A percentile compares a stretch with the other conserved stretches of the same genome.
phyloP scores from a whole-genome alignment of 805 yeast species.

The Candida dajiaensis region DNA sequence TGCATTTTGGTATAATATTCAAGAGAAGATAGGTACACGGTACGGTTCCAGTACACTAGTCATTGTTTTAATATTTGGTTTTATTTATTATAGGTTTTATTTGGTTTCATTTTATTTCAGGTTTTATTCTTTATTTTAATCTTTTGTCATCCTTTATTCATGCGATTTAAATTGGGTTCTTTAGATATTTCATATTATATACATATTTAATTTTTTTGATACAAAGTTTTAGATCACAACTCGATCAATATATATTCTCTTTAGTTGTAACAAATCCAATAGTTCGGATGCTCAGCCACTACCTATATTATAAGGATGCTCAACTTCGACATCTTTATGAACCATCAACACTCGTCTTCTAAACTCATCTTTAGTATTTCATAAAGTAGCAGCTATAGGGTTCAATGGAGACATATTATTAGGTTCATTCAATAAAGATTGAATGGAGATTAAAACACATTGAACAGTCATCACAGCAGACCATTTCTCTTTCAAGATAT shows the following conservation, averaged over 20 bases:
- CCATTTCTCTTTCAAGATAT: conserved; percentile 62
- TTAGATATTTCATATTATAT: too few species aligned
- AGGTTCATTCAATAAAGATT: conserved; percentile 58
- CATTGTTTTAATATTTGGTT: neutral
- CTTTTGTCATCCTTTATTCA: too few species aligned
- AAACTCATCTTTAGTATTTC: conserved; percentile 46
- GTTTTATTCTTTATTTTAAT: neutral
- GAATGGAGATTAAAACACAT: conserved; percentile 51
- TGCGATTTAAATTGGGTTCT: too few species aligned
- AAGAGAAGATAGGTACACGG: too few species aligned
- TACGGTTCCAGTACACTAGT: neutral
- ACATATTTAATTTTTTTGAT: too few species aligned
- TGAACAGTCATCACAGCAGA: conserved; percentile 58
- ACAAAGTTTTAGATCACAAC: too few species aligned
- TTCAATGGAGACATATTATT: conserved; percentile 51
- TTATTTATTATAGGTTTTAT: neutral
- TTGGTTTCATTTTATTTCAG: neutral
- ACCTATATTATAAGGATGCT: too few species aligned
- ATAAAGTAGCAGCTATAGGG: conserved; percentile 34
- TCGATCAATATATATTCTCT: too few species aligned
- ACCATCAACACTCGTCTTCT: conserved; percentile 15
- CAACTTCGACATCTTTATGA: neutral
- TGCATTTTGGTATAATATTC: neutral
- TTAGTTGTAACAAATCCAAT: too few species aligned
- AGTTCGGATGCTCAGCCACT: too few species aligned